Base-by-base conservation (phyloP, 495 filamentous ascomycete genomes). In the Hypoxylon cercidicola region DNA sequence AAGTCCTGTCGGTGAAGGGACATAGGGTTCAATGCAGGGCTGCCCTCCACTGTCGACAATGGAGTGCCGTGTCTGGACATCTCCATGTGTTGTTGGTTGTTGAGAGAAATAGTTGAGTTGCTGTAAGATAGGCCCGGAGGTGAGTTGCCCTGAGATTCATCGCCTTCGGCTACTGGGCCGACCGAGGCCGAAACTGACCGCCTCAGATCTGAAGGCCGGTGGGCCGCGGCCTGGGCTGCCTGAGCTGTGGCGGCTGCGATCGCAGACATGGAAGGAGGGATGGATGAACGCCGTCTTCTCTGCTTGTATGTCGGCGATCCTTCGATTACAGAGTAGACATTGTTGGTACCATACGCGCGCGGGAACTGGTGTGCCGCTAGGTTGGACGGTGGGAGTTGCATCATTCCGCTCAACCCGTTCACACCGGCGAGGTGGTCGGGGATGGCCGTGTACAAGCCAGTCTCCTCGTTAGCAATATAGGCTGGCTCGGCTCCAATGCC, bases 251-350 rank as follows among this genome's bases (percentile, higher is more conserved):
- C 85, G 47, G 88, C 84, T 54, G 88, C 82, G 32, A 88, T 86
- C 62, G 85, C 85, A 30, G 82, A 83, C 49, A 90, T 82, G 35
- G 86, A 86, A 11, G 93, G 91, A 15, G 92, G 89, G 51, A 97
- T 90, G 20, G 95, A 97, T 18, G 95, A 96, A 28, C 96, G 90
- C 61, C 95, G 87, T 70, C 95, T 86, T 59, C 95, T 87, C 80
- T 97, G 96, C 84, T 99, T 99, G 81, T 99, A 99, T 10, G 94
- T 97, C 20, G 95, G 95, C 5, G 95, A 99, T 18, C 95, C 95
- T 79, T 99, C 95, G 68, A 99, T 93, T 43, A 97, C 91, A 12
- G 93, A 94, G 82, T 96, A 99, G 55, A 93, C 88, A 69, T 91
- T 95, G 70, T 88, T 91, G 21, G 84, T 75, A 13, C 86, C 85